A percentile compares a stretch with the other conserved stretches of the same genome.
Evolutionary conservation across 768 basidiomycete genomes (phyloP).

Genomic region (Russula virescens): DNA sequence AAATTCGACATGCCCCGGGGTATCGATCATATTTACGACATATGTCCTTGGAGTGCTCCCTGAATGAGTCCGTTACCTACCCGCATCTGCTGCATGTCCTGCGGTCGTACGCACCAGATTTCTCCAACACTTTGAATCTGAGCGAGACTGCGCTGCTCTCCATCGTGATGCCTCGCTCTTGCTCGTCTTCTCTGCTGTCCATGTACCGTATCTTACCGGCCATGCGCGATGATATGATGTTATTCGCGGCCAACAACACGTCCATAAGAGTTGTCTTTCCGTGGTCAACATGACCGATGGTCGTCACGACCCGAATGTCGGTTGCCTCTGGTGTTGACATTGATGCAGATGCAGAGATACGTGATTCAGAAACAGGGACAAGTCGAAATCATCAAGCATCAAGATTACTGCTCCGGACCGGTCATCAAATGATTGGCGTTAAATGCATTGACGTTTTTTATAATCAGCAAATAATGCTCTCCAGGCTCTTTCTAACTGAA

Average conservation of each 20-base stretch:
- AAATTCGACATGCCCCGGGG: constrained; percentile 98
- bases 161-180: constrained; percentile 98
- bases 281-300: constrained; percentile 89
- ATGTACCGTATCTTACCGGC: constrained; percentile 95
- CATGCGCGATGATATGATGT: constrained; percentile 91
- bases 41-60: constrained; percentile 61
- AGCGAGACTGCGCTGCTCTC: constrained; percentile 93
- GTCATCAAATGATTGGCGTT: background rate
- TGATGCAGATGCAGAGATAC: background rate
- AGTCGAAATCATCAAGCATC: too few relatives aligned
- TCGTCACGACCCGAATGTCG: constrained; percentile 74
- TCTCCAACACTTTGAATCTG: constrained; percentile 75
- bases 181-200: constrained; percentile 94
- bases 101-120: constrained; percentile 43
- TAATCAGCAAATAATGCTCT: too few relatives aligned
- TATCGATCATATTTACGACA: constrained; percentile 94
- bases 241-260: constrained; percentile 90
- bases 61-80: constrained; percentile 39
- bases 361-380: background rate
- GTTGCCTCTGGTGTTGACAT: constrained; percentile 30
- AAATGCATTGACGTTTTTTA: too few relatives aligned
- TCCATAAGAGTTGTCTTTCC: constrained; percentile 97
- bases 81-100: constrained; percentile 9
- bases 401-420: constrained; percentile 3
- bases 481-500: constrained; percentile 49